A percentile compares a stretch with the other conserved stretches of the same genome.
These are phyloP conservation scores for Dryas integrifolia DNA, from an alignment of 331 rosid genomes.

Conservation along the genomic window DNA sequence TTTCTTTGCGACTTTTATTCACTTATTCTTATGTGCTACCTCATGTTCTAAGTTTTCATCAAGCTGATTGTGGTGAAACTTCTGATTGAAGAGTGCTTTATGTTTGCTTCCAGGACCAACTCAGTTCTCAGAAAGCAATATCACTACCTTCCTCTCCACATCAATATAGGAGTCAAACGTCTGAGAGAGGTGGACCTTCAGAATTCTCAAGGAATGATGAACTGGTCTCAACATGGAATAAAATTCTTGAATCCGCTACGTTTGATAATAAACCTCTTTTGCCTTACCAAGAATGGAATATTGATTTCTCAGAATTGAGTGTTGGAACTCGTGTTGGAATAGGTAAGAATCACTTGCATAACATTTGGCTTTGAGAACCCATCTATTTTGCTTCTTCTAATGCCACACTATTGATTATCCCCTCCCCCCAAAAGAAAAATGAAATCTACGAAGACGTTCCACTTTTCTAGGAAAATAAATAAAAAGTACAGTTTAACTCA, in stretches of 20 bases:
- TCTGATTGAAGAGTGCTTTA: slow-evolving; percentile 30
- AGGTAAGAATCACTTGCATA: slow-evolving; percentile 49
- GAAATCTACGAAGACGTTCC: background rate
- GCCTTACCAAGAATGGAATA: slow-evolving; percentile 87
- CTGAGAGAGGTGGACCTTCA: slow-evolving; percentile 58
- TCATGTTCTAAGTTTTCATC: slow-evolving; percentile 39
- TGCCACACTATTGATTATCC: background rate
- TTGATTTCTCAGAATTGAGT: slow-evolving; percentile 82
- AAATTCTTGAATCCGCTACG: slow-evolving; percentile 71
- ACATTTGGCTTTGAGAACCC: background rate
- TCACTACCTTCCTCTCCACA: slow-evolving; percentile 96
- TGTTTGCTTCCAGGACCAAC: slow-evolving; percentile 45
- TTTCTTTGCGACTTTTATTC: background rate
- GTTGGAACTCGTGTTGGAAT: slow-evolving; percentile 98
- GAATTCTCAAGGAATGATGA: slow-evolving; percentile 50
- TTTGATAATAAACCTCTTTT: slow-evolving; percentile 70
- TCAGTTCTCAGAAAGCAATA: slow-evolving; percentile 75
- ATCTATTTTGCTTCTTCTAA: background rate
- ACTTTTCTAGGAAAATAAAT: slow-evolving; percentile 1
- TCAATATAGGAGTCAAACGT: slow-evolving; percentile 64
- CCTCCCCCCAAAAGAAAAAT: background rate
- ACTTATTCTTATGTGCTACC: slow-evolving; percentile 10
- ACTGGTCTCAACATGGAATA: slow-evolving; percentile 75
- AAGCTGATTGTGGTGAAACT: slow-evolving; percentile 37
- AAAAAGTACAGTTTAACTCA: background rate